Percentiles rank a stretch among this genome's conserved stretches.
Conservation (phyloP, 2,329 filamentous ascomycete genomes). For the Esteya vermicola region DNA sequence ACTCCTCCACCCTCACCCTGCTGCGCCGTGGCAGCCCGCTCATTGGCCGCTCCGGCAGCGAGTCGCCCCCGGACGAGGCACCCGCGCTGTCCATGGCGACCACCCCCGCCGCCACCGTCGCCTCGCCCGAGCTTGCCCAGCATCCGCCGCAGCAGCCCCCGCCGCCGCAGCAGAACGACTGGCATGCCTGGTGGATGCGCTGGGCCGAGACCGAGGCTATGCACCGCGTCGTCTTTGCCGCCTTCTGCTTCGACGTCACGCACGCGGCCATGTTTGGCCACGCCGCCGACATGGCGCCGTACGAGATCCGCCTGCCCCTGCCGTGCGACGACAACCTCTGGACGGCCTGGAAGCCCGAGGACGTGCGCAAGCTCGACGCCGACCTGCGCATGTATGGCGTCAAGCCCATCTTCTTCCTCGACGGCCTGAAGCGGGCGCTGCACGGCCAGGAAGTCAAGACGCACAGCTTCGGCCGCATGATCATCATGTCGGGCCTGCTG, state of each 20-base stretch:
- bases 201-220: constrained; percentile 88
- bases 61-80: constrained; percentile 56
- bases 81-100: background rate
- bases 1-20: constrained; percentile 70
- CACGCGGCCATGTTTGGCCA: constrained; percentile 92
- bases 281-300: constrained; percentile 76
- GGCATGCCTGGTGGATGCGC: constrained; percentile 56
- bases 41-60: constrained; percentile 64
- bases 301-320: constrained; percentile 73
- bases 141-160: background rate
- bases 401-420: constrained; percentile 66
- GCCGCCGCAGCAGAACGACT: constrained; percentile 17
- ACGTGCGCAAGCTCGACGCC: constrained; percentile 62
- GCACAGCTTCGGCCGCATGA: constrained; percentile 77
- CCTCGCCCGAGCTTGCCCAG: background rate
- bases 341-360: constrained; percentile 65
- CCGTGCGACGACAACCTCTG: constrained; percentile 81
- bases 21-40: constrained; percentile 78
- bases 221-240: constrained; percentile 71
- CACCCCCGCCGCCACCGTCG: background rate
- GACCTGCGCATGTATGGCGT: constrained; percentile 66
- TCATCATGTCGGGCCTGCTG: constrained; percentile 80
- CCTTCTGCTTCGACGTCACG: constrained; percentile 78
- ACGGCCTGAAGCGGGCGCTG: constrained; percentile 70
- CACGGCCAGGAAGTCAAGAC: constrained; percentile 71